Evolutionary conservation across 257 asterid species (phyloP).

Genomic region (Solanum medicagineum): DNA sequence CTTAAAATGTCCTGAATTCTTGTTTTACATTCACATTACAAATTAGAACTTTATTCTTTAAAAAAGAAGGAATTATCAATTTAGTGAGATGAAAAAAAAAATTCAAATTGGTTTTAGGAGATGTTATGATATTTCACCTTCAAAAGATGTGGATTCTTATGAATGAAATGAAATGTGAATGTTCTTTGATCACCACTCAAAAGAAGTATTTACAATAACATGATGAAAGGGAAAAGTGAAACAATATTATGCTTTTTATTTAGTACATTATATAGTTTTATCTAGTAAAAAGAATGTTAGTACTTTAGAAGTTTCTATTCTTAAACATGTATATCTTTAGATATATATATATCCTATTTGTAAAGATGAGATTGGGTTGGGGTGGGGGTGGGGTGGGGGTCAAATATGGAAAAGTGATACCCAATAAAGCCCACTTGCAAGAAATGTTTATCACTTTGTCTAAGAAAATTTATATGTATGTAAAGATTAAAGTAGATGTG

Average conservation of each 20-base stretch:
- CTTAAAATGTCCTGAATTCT: background rate
- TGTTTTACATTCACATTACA: background rate
- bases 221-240: background rate
- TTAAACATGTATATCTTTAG: background rate
- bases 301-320: background rate
- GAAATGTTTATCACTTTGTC: constrained; percentile 8
- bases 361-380: background rate
- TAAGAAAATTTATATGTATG: background rate
- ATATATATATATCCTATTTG: background rate
- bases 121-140: background rate
- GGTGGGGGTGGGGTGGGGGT: background rate
- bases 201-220: background rate
- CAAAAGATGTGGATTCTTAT: background rate
- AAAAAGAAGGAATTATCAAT: too few species aligned
- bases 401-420: background rate
- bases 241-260: background rate
- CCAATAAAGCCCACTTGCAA: constrained; percentile 11
- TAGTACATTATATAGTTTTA: background rate
- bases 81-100: too few species aligned
- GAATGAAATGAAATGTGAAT: background rate
- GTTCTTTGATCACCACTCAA: background rate
- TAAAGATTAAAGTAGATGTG: constrained; percentile 1
- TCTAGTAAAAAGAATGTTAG: background rate
- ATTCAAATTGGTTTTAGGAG: too few species aligned
- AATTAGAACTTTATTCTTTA: too few species aligned